Evolutionary conservation across 2,329 filamentous ascomycete genomes (phyloP).

Genomic region (Diaporthe ilicicola): DNA sequence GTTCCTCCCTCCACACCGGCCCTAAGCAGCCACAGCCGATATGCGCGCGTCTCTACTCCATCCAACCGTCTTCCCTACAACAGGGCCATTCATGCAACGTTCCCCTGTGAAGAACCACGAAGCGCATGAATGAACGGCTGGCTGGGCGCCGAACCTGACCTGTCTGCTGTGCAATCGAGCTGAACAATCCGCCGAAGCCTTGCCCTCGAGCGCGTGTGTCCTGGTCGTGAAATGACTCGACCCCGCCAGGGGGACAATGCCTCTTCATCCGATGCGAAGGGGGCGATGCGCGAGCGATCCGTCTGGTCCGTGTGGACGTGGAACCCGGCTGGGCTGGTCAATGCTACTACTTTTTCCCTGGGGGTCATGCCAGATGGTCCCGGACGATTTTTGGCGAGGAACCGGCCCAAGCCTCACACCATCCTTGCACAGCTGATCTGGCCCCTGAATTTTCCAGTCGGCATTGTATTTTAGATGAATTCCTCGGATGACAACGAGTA

Average conservation of each 20-base stretch:
- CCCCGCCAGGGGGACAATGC: not conserved
- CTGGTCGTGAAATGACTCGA: constrained; percentile 2
- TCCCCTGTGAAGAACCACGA: not conserved
- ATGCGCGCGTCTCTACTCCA: not conserved
- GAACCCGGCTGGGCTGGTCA: constrained; percentile 8
- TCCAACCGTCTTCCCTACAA: not conserved
- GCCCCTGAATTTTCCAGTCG: not conserved
- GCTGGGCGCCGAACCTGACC: constrained; percentile 7
- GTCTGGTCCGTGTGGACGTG: not conserved
- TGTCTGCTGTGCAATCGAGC: not conserved
- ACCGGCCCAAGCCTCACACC: not conserved
- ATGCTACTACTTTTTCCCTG: not conserved
- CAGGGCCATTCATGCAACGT: not conserved
- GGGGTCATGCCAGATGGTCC: not conserved
- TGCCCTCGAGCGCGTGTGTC: not conserved
- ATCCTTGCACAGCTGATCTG: constrained; percentile 21
- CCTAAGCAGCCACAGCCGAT: not conserved
- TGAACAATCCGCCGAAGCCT: not conserved
- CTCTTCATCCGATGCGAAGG: constrained; percentile 23
- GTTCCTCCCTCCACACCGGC: not conserved
- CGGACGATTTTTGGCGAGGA: not conserved
- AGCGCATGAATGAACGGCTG: constrained; percentile 4
- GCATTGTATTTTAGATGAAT: constrained; percentile 8
- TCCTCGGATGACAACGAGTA: constrained; percentile 9
- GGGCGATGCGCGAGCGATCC: not conserved